Evolutionary conservation across 768 basidiomycete species (phyloP).

Genomic region (Lentinula sp.): DNA sequence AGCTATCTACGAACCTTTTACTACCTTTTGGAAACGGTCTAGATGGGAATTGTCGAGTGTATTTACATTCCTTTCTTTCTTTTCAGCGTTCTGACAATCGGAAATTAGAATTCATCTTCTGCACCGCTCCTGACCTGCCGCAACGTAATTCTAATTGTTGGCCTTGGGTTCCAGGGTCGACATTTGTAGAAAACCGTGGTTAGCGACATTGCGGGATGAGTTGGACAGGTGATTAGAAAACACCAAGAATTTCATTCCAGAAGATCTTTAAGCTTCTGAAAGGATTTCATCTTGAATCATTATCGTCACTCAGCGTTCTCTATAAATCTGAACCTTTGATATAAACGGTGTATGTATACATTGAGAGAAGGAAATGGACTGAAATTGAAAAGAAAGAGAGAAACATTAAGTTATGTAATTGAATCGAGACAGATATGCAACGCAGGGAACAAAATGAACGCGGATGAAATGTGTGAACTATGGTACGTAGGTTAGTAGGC

Average conservation of each 20-base stretch:
- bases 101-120: neutral
- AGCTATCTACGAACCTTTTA: neutral
- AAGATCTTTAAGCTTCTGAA: neutral
- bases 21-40: neutral
- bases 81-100: neutral
- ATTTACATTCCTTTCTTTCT: neutral
- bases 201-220: neutral
- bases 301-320: no score
- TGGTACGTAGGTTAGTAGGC: neutral
- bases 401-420: slow-evolving; percentile 1
- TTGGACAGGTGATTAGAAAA: neutral
- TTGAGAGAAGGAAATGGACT: neutral
- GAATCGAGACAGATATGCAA: neutral
- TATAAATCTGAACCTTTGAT: no score
- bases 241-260: neutral
- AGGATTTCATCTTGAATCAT: no score
- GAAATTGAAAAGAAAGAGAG: neutral
- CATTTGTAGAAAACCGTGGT: neutral
- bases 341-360: no score
- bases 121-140: neutral
- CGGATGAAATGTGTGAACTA: neutral
- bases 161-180: neutral
- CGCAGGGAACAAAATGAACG: neutral
- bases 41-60: neutral
- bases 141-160: neutral